Base-by-base conservation (phyloP, 805 yeast genomes). In the Nakazawaea siamensis region DNA sequence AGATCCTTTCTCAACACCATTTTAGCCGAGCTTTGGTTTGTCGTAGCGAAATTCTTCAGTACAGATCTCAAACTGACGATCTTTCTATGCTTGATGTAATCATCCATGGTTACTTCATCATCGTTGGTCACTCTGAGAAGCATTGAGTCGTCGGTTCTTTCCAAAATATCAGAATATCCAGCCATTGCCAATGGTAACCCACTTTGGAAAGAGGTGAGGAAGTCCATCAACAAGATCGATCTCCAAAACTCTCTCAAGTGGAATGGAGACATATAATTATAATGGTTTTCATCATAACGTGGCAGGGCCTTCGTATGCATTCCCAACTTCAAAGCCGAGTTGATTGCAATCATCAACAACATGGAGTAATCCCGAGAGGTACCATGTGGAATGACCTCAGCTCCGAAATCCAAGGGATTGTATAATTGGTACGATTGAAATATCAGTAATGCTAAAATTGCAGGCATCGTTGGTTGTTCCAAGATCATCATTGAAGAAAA, bases 231-330 rank as follows among this genome's bases (percentile, higher is more conserved):
- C 13, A 32, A 16, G 7, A 37, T 15, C n/a, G 29, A 27, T 16
- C 35, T 31, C 39, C 39, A 37, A n/a, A 37, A 37, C 16, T 31
- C 36, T 31, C 35, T 27, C 26, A 37, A 32, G 28, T 37, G 36
- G 12, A 24, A 23, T n/a, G 39, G 35, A 6, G 35, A 27, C 4
- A 37, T 31, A 18, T 37, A 37, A 19, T 32, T 37, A 15, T 27
- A 29, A 27, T 37, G 39, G 11, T 17, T 12, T 16, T 28, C 27
- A 4, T 28, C 35, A 24, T 27, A 37, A 15, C 28, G 28, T 5
- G 27, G 18, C n/a, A 31, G 29, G 10, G 24, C 18, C 13, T 23
- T 24, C 6, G 39, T 24, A 24, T 37, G 39, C 5, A 37, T 12
- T 14, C 39, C 39, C 21, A 37, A 28, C 23, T 37, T 37, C 30